Base-by-base conservation (phyloP, 257 asterid genomes). In the Knoxia roxburghii region DNA sequence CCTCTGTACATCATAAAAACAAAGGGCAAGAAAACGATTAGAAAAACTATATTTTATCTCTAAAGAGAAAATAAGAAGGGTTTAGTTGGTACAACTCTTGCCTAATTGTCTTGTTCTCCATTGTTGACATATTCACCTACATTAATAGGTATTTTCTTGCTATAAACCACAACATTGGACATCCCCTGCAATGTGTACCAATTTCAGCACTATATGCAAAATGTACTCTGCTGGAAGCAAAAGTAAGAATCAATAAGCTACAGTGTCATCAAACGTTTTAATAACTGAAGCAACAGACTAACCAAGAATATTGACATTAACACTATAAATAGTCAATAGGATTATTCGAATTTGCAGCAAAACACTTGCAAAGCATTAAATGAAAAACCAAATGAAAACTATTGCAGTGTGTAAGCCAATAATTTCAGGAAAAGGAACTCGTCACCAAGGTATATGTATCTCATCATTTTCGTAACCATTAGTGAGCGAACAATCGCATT, bases 71-170 rank as follows among this genome's bases (percentile, higher is more conserved):
- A 33, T 49, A 10, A 45, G 51, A 71, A 23, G 30, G 43, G 48
- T 32, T 32, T 32, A 59, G 18, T 17, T 11, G 7, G 27, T 49
- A 13, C 26, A 50, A 41, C 75, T 64, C 84, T 82, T 76, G 75
- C 91, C 91, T 81, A 67, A 20, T 56, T 67, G 74, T 82, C 77
- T 35, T 66, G 70, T 66, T 72, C 80, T 73, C 75, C 78, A 65
- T 73, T 68, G 62, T 61, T 51, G 67, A 53, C 72, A 78, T 71
- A 45, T 68, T 75, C 76, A 29, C 60, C 73, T 43, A 52, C 37
- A 71, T 75, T 57, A 58, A 73, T 17, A 53, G 61, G 73, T 60
- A 58, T 66, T 40, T 46, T 48, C 66, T 64, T 33, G 48, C 37
- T 64, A 41, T 64, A 72, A 70, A 59, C 66, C 81, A 71, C 53